Base-by-base conservation (phyloP, 176 grass and related monocot genomes). In the Stipa capillata region DNA sequence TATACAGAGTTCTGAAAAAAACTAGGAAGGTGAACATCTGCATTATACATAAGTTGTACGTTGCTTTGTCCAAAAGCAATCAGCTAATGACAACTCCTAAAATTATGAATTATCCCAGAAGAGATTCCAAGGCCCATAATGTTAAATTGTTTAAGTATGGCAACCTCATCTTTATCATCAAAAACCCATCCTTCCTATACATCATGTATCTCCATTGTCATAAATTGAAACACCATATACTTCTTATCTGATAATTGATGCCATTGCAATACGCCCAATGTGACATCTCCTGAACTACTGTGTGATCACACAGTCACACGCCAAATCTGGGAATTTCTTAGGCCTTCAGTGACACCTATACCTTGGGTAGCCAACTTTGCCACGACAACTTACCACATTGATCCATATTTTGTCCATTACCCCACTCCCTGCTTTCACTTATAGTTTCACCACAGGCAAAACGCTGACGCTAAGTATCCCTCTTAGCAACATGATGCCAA, bases 151-250 rank as follows among this genome's bases (percentile, higher is more conserved):
- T 72, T 18, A 81, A 58, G 51, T 45, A 58, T 31, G 49, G 16
- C 4, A 57, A 29, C 17, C 3, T 16, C 69, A 23, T 74, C 18
- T 4, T 78, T 62, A 78, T 24, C 13, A 24, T 35, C 63, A 32
- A 72, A 71, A 20, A n/a, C n/a, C 14, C 9, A 25, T 60, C 16
- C 67, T 64, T 63, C 29, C 58, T 2, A 34, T 42, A n/a, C n/a
- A n/a, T n/a, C n/a, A n/a, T n/a, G n/a, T n/a, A n/a, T n/a, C n/a
- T n/a, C n/a, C n/a, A n/a, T 50, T 79, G 35, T n/a, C 35, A 27
- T 35, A 55, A 52, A 40, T 64, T 65, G 59, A 68, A 76, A 84
- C 77, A 66, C 25, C 72, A 21, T 63, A 49, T 78, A 76, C 17
- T 31, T 77, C 55, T n/a, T n/a, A n/a, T n/a, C n/a, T n/a, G n/a